Base-by-base conservation (phyloP, 2,329 filamentous ascomycete genomes). In the Knoxdaviesia proteae region DNA sequence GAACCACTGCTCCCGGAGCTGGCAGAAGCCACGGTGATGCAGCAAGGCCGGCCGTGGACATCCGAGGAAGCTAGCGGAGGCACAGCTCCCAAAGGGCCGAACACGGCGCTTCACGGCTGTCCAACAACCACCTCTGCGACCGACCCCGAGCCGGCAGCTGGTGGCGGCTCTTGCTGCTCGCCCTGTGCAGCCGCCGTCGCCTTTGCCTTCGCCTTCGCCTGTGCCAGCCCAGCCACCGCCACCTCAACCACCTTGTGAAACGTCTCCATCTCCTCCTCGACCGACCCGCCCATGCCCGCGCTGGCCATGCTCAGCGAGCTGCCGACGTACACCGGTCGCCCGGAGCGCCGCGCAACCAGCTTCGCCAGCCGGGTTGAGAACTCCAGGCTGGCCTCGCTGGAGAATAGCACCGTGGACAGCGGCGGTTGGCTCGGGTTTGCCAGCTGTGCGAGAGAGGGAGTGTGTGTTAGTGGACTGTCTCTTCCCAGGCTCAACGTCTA, bases 261-360 rank as follows among this genome's bases (percentile, higher is more conserved):
- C 0, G 80, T 84, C 54, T 88, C 84, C 76, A 94, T 87, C 62
- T 96, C 88, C 64, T 96, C 90, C 55, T 94, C 87, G 6, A 88
- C 74, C 0, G 76, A 81, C 20, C 84, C 80, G 7, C 84, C 84
- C 52, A 86, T 71, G 2, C 78, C 80, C 5, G 77, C 70, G 52
- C 68, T 74, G 9, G 72, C 71, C 48, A 94, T 75, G 49, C 78
- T 84, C 52, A 92, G 75, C 34, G 86, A 94, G 55, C 83, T 92
- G 29, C 83, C 83, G 11, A 96, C 83, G 56, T 94, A 96, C n/a
- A 83, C 77, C 1, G 86, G 86, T 47, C 76, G 71, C 33, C 68
- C 64, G 32, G 77, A 71, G 50, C 74, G 79, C 43, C 75, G 73
- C n/a, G 81, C 82, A 9, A 96, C 60, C 2, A 94, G 69, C 57